phyloP scores from a whole-genome alignment of 768 basidiomycete genomes.

The Trametes elegans region DNA sequence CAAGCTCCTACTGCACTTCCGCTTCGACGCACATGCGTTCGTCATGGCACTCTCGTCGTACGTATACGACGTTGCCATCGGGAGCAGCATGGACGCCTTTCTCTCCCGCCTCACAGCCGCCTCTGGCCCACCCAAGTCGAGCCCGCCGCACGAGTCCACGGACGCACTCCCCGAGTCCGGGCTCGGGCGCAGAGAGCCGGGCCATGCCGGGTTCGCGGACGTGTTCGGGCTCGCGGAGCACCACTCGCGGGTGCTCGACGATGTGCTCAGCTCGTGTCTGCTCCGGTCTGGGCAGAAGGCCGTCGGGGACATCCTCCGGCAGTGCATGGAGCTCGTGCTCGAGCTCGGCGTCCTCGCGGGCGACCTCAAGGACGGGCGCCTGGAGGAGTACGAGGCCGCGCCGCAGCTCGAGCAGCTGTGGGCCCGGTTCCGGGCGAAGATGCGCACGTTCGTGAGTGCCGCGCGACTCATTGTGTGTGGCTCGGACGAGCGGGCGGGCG shows the following conservation, averaged over 20 bases:
- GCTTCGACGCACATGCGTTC: conserved; percentile 74
- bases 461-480: conserved; percentile 3
- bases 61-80: conserved; percentile 79
- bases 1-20: conserved; percentile 60
- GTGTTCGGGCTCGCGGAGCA: conserved; percentile 67
- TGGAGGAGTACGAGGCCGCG: conserved; percentile 68
- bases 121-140: not conserved
- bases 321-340: conserved; percentile 61
- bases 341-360: conserved; percentile 66
- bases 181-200: not conserved
- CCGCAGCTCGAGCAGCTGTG: conserved; percentile 53
- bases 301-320: conserved; percentile 62
- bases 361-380: conserved; percentile 49
- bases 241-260: conserved; percentile 70
- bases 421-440: conserved; percentile 50
- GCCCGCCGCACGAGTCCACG: not conserved
- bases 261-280: conserved; percentile 74
- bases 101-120: conserved; percentile 30
- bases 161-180: not conserved
- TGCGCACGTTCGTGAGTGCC: conserved; percentile 54
- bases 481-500: no score
- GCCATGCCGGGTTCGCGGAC: conserved; percentile 47
- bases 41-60: conserved; percentile 66
- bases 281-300: conserved; percentile 65
- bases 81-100: conserved; percentile 73